Evolutionary conservation across 148 eudicot genomes (phyloP), one percentile per base, ranked within the genome.

Genomic region (Selenicereus undatus): DNA sequence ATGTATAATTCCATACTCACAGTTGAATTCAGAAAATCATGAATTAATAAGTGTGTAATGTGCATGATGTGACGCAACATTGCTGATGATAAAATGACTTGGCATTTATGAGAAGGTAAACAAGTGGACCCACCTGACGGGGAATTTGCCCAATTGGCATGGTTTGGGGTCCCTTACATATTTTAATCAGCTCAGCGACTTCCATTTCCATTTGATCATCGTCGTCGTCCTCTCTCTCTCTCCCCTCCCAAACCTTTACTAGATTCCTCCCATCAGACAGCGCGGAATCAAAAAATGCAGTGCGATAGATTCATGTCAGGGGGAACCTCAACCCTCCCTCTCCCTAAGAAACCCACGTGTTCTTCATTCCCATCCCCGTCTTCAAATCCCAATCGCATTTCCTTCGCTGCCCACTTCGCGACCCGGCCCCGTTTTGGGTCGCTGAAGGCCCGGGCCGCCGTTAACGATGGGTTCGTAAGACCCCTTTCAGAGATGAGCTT

Each of bases 401-500:
- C 86, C 14, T 76, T 80, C 65, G 8, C 35, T 1, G 36, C 6
- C 71, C 27, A 68, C 11, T 10, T 32, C 39, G 11, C 35, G 13
- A 24, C 45, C 39, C 75, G 21, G 76, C 43, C 35, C 27, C 76
- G 52, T 43, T 84, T 68, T 71, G 26, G 22, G 16, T 76, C 85
- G 45, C 30, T 85, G 21, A 75, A 72, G 39, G 74, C 77, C 29
- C 71, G 73, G 30, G 86, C 88, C 43, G 52, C 82, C 13, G 16
- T 75, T 70, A 78, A 60, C 78, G 84, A 77, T 22, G 81, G 79
- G 16, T 73, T 29, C 9, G 79, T 76, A 22, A 48, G 62, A 26
- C 70, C 86, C 54, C 24, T 48, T 51, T 20, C 85, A 18, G 70
- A 80, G 52, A 78, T 83, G 86, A 88, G 87, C 42, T 88, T 90